Conservation (phyloP, 139 green algal genomes). For the Chlorella sp. region DNA sequence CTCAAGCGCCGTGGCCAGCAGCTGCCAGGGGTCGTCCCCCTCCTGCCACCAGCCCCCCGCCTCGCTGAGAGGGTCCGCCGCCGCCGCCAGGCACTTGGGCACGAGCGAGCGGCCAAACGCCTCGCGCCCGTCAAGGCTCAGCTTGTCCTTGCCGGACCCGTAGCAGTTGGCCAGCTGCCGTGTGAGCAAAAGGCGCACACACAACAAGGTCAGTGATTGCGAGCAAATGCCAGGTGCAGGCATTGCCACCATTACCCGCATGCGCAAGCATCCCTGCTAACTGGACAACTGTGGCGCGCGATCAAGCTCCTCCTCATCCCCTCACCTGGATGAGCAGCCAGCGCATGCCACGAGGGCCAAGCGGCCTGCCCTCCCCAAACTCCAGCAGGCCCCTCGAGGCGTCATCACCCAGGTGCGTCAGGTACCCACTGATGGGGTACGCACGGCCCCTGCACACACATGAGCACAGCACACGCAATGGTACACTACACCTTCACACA, state of each 20-base stretch:
- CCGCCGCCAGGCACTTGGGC: constrained; percentile 13
- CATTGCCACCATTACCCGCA: no score
- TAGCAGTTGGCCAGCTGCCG: constrained; percentile 82
- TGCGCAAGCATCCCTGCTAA: no score
- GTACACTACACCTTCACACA: no score
- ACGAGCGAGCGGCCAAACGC: constrained; percentile 11
- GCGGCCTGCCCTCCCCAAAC: constrained; percentile 63
- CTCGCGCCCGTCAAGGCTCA: constrained; percentile 41
- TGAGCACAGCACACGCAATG: no score
- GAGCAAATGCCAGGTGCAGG: not conserved
- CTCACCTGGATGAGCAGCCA: constrained; percentile 65
- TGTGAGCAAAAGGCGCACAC: constrained; percentile 21
- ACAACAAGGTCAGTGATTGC: not conserved
- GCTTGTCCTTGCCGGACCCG: constrained; percentile 81
- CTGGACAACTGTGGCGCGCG: no score
- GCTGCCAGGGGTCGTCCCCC: constrained; percentile 87
- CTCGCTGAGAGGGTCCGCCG: constrained; percentile 14
- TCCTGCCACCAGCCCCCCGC: constrained; percentile 65
- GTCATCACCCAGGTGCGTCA: constrained; percentile 93
- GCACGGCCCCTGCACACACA: constrained; percentile 66
- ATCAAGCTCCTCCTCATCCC: not conserved
- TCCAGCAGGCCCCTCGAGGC: constrained; percentile 75
- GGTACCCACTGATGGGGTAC: constrained; percentile 91
- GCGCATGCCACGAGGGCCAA: constrained; percentile 71
- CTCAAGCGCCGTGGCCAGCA: constrained; percentile 87